Base-by-base conservation (phyloP, 148 eudicot genomes). In the Heliamphora exappendiculata region DNA sequence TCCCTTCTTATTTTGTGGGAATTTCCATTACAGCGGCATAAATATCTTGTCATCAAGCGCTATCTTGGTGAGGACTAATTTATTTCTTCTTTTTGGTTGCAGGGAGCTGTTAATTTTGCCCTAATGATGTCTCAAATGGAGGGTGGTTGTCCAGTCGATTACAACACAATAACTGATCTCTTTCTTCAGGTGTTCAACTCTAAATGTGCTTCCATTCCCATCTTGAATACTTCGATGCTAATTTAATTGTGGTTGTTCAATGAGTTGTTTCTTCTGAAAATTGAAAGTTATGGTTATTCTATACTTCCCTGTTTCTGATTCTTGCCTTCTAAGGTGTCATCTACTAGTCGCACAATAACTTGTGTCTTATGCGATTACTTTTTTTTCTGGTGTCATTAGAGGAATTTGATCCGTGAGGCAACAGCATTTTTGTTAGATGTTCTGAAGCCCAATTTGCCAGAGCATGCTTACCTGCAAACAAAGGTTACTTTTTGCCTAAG, bases 41-140 rank as follows among this genome's bases (percentile, higher is more conserved):
- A 44, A 41, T 44, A 11, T 69, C 47, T 29, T 14, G 45, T 14
- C 41, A n/a, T 29, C 34, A 45, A 31, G 9, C n/a, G 17, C 60
- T 59, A 34, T 17, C 20, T 66, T 41, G 19, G 47, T 36, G 20
- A 28, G 24, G 66, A 54, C 33, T 59, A 68, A 29, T 11, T 50
- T 51, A 55, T 47, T 33, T 59, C 65, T 71, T 77, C 34, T 36
- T 57, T 81, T 68, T 37, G 70, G 41, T 83, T 73, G 78, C 85
- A 94, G 98, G 98, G 97, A 78, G 98, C 98, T 77, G 97, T 94
- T 72, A 94, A 92, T 80, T 94, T 94, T 85, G 92, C 98, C 72
- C 79, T 94, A 36, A 94, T 93, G 98, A 93, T 93, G 95, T 89
- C 98, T 75, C 96, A 93, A 87, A 93, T 93, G 96, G 94, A 93